Base-by-base conservation (phyloP, 1,139 yeast species). In the Geotrichum reessii region DNA sequence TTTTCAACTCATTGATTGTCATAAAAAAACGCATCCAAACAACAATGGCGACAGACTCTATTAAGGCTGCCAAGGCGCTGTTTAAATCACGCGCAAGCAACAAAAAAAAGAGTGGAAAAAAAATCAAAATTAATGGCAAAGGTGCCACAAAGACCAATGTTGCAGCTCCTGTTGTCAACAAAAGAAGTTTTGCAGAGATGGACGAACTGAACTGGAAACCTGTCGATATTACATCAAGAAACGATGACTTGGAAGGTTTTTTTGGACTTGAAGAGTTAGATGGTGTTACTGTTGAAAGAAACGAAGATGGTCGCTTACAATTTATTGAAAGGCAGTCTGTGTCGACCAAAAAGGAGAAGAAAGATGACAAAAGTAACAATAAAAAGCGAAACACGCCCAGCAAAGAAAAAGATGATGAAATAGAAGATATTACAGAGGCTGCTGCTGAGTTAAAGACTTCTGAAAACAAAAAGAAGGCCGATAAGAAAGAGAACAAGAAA, bases 231-330 rank as follows among this genome's bases (percentile, higher is more conserved):
- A 93, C 95, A 4, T 53, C 58, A 2, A 85, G 90, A 46, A 72
- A 89, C 61, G 97, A 86, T 61, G 96, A 89, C 71, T 87, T 87
- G 69, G 92, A 87, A 66, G 97, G 97, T 0, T 86, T 91, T 65
- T 89, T 84, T 72, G 99, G 97, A 0, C 74, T 93, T 49, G 98
- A 93, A 71, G 99, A 93, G 71, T 81, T 93, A 57, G 97, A 91
- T 57, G 97, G 97, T 28, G 97, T 92, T 25, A 92, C 82, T 66
- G 92, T 92, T 4, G 70, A 81, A 81, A 47, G 58, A 63, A 78
- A 83, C 58, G 82, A 83, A 2, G 77, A 83, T 59, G 96, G 95
- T 17, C 76, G 77, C 62, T 83, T 86, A 0, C 80, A 81, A 64
- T 88, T 88, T 67, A 73, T 82, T 25, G 82, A 84, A 21, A 58